phyloP scores from a whole-genome alignment of 352 stramenopile genomes.

The Saprolegnia diclina region DNA sequence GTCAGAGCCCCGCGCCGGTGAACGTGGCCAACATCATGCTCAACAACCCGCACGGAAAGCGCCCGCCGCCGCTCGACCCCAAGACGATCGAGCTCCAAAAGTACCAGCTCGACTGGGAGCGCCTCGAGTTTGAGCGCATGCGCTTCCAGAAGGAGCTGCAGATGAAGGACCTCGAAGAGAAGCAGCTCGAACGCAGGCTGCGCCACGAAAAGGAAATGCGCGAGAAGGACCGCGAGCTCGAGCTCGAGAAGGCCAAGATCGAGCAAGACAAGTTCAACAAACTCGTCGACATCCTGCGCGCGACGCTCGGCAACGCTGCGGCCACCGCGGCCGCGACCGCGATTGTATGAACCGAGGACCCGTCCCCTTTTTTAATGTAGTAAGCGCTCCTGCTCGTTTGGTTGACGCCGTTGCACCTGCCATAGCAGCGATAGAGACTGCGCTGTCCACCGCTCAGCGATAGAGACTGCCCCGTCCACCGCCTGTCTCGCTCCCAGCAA shows the following conservation, averaged over 20 bases:
- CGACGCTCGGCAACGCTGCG: constrained; percentile 3
- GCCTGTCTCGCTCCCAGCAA: too few species aligned
- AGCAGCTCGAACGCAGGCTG: constrained; percentile 22
- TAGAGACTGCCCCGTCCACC: too few species aligned
- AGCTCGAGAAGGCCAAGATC: constrained; percentile 25
- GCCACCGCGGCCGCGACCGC: not conserved
- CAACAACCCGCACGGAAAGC: not conserved
- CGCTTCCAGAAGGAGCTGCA: constrained; percentile 23
- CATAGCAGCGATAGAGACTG: too few species aligned
- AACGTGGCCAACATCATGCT: not conserved
- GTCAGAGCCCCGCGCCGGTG: not conserved
- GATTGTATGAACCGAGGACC: not conserved
- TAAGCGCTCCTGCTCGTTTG: not conserved
- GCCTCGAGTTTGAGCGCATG: constrained; percentile 24
- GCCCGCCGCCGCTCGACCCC: constrained; percentile 12
- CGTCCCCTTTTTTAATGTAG: constrained; percentile 1
- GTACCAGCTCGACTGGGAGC: constrained; percentile 25
- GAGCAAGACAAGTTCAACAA: constrained; percentile 27
- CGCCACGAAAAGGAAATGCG: constrained; percentile 24
- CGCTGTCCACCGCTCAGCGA: too few species aligned
- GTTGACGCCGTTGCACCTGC: too few species aligned
- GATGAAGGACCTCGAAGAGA: constrained; percentile 15
- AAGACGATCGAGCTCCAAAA: constrained; percentile 22
- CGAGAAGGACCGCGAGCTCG: constrained; percentile 23
- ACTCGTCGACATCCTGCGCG: constrained; percentile 15